These are phyloP conservation scores for Neonectria faginata DNA, from an alignment of 2,329 filamentous ascomycete species.

Conservation along the genomic window DNA sequence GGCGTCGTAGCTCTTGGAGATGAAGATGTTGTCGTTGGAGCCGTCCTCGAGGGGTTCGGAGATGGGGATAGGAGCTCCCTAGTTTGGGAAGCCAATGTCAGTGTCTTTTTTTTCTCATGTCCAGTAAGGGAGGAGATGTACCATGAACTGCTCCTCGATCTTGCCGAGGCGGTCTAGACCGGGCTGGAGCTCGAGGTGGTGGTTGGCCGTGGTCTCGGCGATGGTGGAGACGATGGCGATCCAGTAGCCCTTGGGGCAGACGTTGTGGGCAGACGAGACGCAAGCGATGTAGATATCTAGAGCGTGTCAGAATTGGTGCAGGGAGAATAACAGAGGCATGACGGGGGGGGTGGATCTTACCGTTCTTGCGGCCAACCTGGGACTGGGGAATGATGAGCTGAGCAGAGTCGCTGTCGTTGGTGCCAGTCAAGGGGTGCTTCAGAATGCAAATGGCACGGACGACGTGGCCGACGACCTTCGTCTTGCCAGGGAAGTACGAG, in stretches of 20 bases:
- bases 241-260: constrained; percentile 99
- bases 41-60: constrained; percentile 92
- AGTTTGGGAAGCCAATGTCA: constrained; percentile 15
- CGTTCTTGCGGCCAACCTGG: constrained; percentile 96
- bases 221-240: constrained; percentile 99
- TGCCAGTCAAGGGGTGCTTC: constrained; percentile 93
- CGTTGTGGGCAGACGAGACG: constrained; percentile 95
- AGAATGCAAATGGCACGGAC: constrained; percentile 97
- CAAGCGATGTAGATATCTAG: constrained; percentile 96
- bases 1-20: constrained; percentile 98
- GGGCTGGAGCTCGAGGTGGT: constrained; percentile 93
- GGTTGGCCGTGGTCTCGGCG: constrained; percentile 89
- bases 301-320: constrained; percentile 22
- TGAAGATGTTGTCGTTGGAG: constrained; percentile 89
- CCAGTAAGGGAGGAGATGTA: constrained; percentile 48
- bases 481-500: constrained; percentile 94
- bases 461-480: constrained; percentile 87
- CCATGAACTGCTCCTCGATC: constrained; percentile 98
- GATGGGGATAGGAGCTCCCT: constrained; percentile 87
- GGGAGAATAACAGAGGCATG: background rate
- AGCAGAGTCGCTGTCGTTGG: constrained; percentile 86
- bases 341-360: constrained; percentile 60
- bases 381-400: constrained; percentile 99
- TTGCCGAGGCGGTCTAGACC: constrained; percentile 91
- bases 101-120: background rate